Conservation (phyloP, 2,329 filamentous ascomycete species). For the Alternaria incomplexa region DNA sequence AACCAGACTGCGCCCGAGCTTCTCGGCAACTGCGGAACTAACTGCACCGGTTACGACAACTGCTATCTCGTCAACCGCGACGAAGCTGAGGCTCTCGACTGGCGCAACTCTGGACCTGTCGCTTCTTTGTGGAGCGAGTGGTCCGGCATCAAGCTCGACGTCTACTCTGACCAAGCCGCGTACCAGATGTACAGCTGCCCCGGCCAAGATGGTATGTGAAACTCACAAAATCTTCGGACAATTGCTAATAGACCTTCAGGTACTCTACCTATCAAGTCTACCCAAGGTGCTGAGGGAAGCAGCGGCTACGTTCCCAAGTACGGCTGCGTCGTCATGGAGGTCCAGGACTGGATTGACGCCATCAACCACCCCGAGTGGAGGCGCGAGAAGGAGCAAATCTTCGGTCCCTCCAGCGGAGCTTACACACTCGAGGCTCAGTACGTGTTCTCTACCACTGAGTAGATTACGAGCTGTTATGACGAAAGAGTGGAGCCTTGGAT, state of each 20-base stretch:
- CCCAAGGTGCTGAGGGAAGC: conserved; percentile 68
- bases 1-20: conserved; percentile 69
- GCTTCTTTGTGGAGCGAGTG: conserved; percentile 73
- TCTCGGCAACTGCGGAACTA: conserved; percentile 75
- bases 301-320: conserved; percentile 73
- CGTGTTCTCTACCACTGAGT: conserved; percentile 47
- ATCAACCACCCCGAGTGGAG: conserved; percentile 94
- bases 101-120: conserved; percentile 64
- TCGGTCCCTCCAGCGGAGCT: conserved; percentile 51
- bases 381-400: conserved; percentile 62
- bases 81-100: conserved; percentile 64
- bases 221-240: not conserved
- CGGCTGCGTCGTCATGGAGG: conserved; percentile 88
- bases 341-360: conserved; percentile 90
- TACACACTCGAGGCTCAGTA: conserved; percentile 55
- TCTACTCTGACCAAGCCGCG: conserved; percentile 83
- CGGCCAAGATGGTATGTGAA: conserved; percentile 68
- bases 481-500: not conserved
- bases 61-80: conserved; percentile 73
- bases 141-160: conserved; percentile 83
- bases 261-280: conserved; percentile 69
- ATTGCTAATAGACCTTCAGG: conserved; percentile 36
- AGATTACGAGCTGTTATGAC: not conserved
- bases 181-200: conserved; percentile 89
- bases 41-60: conserved; percentile 85